Evolutionary conservation across 352 stramenopile genomes (phyloP).

Genomic region (Phytophthora cactorum): DNA sequence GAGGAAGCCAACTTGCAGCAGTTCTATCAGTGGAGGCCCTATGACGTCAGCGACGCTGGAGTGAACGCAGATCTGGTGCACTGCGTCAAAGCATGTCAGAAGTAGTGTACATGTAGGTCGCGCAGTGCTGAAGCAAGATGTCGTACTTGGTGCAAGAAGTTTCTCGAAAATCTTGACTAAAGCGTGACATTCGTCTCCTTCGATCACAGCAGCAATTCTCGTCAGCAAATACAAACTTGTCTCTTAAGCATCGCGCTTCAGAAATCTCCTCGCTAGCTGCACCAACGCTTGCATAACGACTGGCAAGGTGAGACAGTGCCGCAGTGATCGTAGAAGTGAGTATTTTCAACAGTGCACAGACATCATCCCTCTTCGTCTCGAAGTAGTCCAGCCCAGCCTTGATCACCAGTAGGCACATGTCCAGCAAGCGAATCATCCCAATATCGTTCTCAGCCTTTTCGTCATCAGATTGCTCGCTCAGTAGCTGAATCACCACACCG

Average conservation of each 20-base stretch:
- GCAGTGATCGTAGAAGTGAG: slow-evolving; percentile 5
- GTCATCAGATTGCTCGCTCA: slow-evolving; percentile 6
- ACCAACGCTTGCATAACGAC: not conserved
- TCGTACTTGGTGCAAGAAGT: slow-evolving; percentile 5
- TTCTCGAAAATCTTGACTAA: slow-evolving; percentile 15
- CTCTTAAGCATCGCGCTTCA: slow-evolving; percentile 6
- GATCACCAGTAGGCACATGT: slow-evolving; percentile 27
- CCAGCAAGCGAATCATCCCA: slow-evolving; percentile 24
- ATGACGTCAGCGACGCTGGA: slow-evolving; percentile 14
- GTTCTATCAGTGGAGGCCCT: not conserved
- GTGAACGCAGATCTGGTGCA: slow-evolving; percentile 12
- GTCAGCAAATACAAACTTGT: slow-evolving; percentile 22
- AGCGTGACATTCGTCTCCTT: slow-evolving; percentile 4
- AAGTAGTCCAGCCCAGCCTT: slow-evolving; percentile 20
- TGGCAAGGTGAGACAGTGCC: slow-evolving; percentile 12
- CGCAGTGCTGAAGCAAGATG: not conserved
- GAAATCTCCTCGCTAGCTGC: slow-evolving; percentile 2
- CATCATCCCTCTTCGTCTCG: slow-evolving; percentile 13
- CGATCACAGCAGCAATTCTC: slow-evolving; percentile 10
- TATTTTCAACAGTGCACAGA: slow-evolving; percentile 9
- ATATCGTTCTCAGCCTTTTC: not conserved
- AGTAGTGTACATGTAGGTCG: not conserved
- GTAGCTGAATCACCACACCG: slow-evolving; percentile 15
- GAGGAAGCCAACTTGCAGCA: slow-evolving; percentile 9
- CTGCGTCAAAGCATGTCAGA: slow-evolving; percentile 7